A percentile compares a stretch with the other conserved stretches of the same genome.
These are phyloP conservation scores for Ogataea siamensis DNA, from an alignment of 805 yeast genomes.

Conservation along the genomic window DNA sequence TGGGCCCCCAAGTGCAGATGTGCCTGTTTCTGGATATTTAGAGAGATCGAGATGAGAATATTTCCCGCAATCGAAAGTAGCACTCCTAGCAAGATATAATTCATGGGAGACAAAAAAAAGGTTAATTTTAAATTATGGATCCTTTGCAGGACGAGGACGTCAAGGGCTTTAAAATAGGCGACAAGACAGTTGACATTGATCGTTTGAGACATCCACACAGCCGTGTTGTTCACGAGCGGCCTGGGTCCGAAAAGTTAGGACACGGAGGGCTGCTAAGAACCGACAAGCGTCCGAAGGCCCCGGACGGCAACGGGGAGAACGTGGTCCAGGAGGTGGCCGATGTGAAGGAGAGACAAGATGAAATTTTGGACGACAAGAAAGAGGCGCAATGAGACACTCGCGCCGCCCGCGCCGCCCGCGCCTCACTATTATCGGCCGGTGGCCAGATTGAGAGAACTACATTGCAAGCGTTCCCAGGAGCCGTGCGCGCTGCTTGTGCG, in stretches of 20 bases:
- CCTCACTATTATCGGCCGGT: too few relatives aligned
- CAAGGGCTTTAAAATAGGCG: conserved; percentile 10
- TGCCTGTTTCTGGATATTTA: conserved; percentile 32
- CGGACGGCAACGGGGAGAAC: background rate
- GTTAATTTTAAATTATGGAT: conserved; percentile 5
- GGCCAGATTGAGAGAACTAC: too few relatives aligned
- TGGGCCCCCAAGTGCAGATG: conserved; percentile 19
- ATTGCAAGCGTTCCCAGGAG: too few relatives aligned
- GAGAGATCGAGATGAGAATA: conserved; percentile 28
- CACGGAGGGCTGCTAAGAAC: conserved; percentile 10
- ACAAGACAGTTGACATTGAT: conserved; percentile 7
- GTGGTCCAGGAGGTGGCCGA: background rate
- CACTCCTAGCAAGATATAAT: conserved; percentile 21
- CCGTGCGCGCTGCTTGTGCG: too few relatives aligned
- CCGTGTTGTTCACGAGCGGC: background rate
- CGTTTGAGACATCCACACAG: conserved; percentile 7
- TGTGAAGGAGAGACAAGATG: background rate
- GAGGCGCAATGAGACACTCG: background rate
- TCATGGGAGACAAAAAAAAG: conserved; percentile 6
- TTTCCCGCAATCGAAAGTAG: conserved; percentile 29
- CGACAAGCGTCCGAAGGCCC: conserved; percentile 8
- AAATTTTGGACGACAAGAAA: background rate
- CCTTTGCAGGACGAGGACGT: conserved; percentile 10
- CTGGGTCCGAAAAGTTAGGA: background rate
- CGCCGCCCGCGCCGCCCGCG: too few relatives aligned